Evolutionary conservation across 768 basidiomycete species (phyloP).

Genomic region (Mrakia frigida): DNA sequence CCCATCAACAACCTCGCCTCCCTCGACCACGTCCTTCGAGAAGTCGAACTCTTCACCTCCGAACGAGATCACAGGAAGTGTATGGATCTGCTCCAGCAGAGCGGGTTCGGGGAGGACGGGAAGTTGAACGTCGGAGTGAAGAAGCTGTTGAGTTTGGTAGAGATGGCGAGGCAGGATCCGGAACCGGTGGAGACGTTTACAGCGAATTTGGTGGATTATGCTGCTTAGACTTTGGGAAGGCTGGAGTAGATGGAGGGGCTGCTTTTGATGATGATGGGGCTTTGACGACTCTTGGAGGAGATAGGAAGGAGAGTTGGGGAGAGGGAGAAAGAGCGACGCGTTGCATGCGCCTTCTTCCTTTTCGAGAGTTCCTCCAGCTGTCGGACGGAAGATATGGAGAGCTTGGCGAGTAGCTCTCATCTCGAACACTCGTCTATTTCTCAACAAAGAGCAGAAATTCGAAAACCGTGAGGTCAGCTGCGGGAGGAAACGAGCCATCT

Average conservation of each 20-base stretch:
- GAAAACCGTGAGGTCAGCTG: too few relatives aligned
- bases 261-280: too few relatives aligned
- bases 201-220: slow-evolving; percentile 39
- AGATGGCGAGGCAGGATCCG: slow-evolving; percentile 97
- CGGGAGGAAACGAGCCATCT: too few relatives aligned
- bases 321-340: too few relatives aligned
- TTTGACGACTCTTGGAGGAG: too few relatives aligned
- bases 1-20: slow-evolving; percentile 66
- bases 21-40: slow-evolving; percentile 70
- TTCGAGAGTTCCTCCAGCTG: too few relatives aligned
- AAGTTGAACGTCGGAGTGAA: slow-evolving; percentile 82
- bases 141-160: slow-evolving; percentile 80
- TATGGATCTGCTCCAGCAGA: slow-evolving; percentile 63
- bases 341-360: too few relatives aligned
- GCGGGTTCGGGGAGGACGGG: slow-evolving; percentile 61
- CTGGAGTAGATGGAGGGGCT: neutral
- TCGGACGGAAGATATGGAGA: too few relatives aligned
- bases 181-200: slow-evolving; percentile 60
- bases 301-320: too few relatives aligned
- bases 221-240: neutral
- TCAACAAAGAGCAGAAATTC: too few relatives aligned
- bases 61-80: slow-evolving; percentile 50
- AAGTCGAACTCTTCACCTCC: slow-evolving; percentile 68
- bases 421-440: too few relatives aligned
- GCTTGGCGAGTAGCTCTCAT: too few relatives aligned